phyloP scores from a whole-genome alignment of 2,329 filamentous ascomycete species.

The Periconia sp. region DNA sequence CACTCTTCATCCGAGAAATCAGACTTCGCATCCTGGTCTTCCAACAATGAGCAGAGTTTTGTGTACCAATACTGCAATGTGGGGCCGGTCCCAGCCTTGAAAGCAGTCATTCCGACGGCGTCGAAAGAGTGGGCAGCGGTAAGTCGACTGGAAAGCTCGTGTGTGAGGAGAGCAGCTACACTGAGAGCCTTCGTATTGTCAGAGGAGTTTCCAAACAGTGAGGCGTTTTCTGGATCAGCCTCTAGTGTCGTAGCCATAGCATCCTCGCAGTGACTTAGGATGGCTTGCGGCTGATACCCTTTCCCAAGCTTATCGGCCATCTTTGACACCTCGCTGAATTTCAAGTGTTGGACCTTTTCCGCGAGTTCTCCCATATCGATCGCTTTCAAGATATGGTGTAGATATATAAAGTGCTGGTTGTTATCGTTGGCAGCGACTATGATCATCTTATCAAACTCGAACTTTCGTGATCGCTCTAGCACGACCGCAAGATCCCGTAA shows the following conservation, averaged over 20 bases:
- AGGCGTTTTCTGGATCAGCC: constrained; percentile 24
- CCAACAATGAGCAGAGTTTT: constrained; percentile 24
- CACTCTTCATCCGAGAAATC: constrained; percentile 31
- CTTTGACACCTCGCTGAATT: constrained; percentile 71
- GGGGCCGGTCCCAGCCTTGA: constrained; percentile 35
- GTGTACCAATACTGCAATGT: constrained; percentile 40
- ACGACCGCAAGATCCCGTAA: constrained; percentile 80
- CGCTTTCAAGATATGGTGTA: constrained; percentile 78
- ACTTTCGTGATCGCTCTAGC: constrained; percentile 66
- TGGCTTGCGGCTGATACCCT: constrained; percentile 72
- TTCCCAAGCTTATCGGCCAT: constrained; percentile 54
- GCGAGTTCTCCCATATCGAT: constrained; percentile 73
- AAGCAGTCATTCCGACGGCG: constrained; percentile 26
- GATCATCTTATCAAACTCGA: constrained; percentile 77
- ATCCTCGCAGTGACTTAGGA: constrained; percentile 58
- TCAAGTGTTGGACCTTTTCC: constrained; percentile 73
- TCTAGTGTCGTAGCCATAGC: constrained; percentile 22
- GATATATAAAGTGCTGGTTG: constrained; percentile 73
- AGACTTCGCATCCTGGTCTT: constrained; percentile 8
- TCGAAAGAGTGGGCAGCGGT: constrained; percentile 33
- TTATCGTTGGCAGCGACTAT: constrained; percentile 78
- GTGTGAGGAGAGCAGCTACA: constrained; percentile 30
- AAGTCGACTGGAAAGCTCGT: constrained; percentile 34
- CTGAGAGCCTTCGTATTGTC: constrained; percentile 19
- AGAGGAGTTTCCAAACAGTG: constrained; percentile 21